Percentiles rank a stretch among this genome's conserved stretches.
phyloP scores from a whole-genome alignment of 805 yeast species.

The Metschnikowia santaceciliae region DNA sequence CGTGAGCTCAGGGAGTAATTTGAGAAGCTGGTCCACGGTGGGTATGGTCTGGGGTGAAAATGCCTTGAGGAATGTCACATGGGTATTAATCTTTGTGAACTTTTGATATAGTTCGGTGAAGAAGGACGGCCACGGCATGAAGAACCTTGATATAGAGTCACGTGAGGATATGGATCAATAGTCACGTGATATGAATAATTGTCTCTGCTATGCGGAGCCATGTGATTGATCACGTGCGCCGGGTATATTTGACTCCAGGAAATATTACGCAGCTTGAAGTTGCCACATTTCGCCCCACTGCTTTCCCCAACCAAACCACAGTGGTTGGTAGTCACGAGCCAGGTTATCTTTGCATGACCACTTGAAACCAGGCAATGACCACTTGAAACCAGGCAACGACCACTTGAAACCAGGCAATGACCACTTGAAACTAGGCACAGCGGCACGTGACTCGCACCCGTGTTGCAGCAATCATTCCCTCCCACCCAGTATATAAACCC shows the following conservation, averaged over 20 bases:
- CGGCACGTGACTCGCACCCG: conserved; percentile 1
- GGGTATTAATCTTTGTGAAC: conserved; percentile 24
- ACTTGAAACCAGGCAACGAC: background rate
- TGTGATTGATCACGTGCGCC: no score
- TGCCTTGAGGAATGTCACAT: conserved; percentile 33
- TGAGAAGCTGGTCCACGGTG: conserved; percentile 30
- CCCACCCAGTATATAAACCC: background rate
- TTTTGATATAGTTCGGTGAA: conserved; percentile 10
- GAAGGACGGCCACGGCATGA: conserved; percentile 11
- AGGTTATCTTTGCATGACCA: no score
- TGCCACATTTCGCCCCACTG: no score
- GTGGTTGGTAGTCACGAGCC: no score
- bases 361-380: background rate
- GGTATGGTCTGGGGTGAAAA: conserved; percentile 21
- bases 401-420: background rate
- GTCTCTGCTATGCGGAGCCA: no score
- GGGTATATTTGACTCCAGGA: no score
- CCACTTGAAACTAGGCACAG: background rate
- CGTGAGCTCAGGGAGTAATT: conserved; percentile 29
- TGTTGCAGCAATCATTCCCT: background rate
- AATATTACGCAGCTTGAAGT: no score
- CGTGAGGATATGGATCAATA: background rate
- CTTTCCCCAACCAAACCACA: no score
- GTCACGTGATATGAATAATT: no score
- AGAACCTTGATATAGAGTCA: background rate